Evolutionary conservation across 208 protist genomes (phyloP), one percentile per base, ranked within the genome.

Genomic region (Leishmania aethiopica): DNA sequence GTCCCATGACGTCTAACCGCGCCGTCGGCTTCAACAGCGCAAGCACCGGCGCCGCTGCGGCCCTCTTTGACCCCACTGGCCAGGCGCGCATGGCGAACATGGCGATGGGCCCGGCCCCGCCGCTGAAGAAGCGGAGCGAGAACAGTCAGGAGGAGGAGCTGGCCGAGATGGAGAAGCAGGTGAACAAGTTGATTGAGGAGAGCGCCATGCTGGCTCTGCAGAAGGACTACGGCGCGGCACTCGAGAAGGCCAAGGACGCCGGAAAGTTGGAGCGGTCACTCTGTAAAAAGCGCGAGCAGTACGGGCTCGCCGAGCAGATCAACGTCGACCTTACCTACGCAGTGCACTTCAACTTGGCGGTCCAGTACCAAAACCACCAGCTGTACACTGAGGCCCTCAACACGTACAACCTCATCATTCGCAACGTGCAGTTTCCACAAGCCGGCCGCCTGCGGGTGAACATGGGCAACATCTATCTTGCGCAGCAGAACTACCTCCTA

Each of bases 381-480:
- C 91, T 98, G 77, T 99, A 99, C 90, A 96, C 87, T 10, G 98
- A 99, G 84, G 98, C 98, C 15, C 90, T 99, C 53, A 98, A 98
- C 88, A 98, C 96, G 60, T 99, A 99, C 93, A 93, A 91, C 59
- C 78, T 98, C 55, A 99, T 99, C 80, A 95, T 99, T 35, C 96
- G 95, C 81, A 99, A 99, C 88, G 96, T 98, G 74, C 94, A 99
- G 82, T 99, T 98, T 85, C 91, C 94, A 25, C 92, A 99, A 79
- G 91, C 90, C 3, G 90, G 96, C 32, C 94, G 98, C 37, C 93
- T 99, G 75, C 95, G 98, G 32, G 98, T 99, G 51, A 99, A 99
- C 88, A 99, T 99, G 93, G 99, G 99, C 80, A 99, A 99, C 95
- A 99, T 99, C 75, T 99, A 99, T 89, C 98, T 96, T 72, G 95